These are phyloP conservation scores for Boletus semigastroideus DNA, from an alignment of 1,284 basidiomycete genomes.

Conservation along the genomic window DNA sequence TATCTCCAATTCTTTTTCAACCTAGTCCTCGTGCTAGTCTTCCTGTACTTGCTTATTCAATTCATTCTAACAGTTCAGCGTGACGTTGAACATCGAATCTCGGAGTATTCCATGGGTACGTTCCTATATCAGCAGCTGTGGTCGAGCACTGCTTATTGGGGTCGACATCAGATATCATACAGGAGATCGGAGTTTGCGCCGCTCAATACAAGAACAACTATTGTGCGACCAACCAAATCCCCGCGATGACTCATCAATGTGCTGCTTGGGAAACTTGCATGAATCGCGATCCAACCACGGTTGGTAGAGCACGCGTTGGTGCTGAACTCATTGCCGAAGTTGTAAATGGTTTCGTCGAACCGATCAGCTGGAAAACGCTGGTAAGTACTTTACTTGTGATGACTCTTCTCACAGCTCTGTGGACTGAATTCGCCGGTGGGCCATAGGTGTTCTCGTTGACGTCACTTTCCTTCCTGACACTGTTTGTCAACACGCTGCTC, in stretches of 20 bases:
- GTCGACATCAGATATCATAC: constrained; percentile 69
- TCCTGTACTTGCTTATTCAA: constrained; percentile 82
- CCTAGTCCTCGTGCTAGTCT: constrained; percentile 79
- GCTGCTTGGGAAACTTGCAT: constrained; percentile 94
- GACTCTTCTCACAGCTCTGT: constrained; percentile 11
- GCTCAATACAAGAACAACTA: constrained; percentile 78
- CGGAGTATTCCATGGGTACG: constrained; percentile 87
- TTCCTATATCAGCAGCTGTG: constrained; percentile 18
- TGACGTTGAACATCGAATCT: constrained; percentile 88
- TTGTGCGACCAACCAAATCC: constrained; percentile 76
- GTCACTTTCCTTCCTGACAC: constrained; percentile 76
- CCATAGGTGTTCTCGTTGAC: constrained; percentile 75
- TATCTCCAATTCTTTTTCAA: constrained; percentile 96
- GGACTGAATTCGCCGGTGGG: constrained; percentile 16
- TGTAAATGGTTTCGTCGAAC: constrained; percentile 94
- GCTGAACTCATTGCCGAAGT: constrained; percentile 96
- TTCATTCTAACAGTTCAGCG: constrained; percentile 88
- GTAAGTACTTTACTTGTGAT: constrained; percentile 44
- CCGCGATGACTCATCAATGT: constrained; percentile 84
- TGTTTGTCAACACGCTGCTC: constrained; percentile 81
- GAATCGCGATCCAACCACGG: constrained; percentile 87
- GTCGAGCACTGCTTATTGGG: constrained; percentile 19
- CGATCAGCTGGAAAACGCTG: constrained; percentile 96
- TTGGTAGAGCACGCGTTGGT: constrained; percentile 86
- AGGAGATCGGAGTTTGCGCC: constrained; percentile 86